Base-by-base conservation (phyloP, 768 basidiomycete species). In the Phylloporus sp. region DNA sequence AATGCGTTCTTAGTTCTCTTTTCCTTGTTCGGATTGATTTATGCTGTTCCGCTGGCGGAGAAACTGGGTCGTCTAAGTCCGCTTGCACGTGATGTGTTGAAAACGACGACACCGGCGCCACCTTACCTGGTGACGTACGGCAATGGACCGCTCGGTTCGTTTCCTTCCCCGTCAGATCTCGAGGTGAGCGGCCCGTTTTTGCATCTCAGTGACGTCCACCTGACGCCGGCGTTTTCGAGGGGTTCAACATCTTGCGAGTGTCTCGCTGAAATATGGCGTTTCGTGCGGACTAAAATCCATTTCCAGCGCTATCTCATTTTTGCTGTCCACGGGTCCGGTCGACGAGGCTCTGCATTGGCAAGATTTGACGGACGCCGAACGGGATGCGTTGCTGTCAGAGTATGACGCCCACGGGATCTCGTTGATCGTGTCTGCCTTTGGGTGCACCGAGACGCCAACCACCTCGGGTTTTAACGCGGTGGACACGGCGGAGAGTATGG, bases 341-440 rank as follows among this genome's bases (percentile, higher is more conserved):
- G 76, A 77, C 50, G 58, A 77, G 60, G 77, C 75, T 5, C 59
- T 60, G 38, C 69, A 71, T 54, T 78, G 77, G 77, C 58, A 68
- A 10, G 52, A 46, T 20, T 60, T 77, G 6, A 61, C 68, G 1
- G 61, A 67, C 1, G 54, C 54, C 22, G 53, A 74, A 29, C 72
- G 74, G 18, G 50, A 69, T 6, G 34, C 67, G 6, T 70, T 77
- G 54, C 66, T 78, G 46, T 55, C 72, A 1, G 69, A 75, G 46
- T 82, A 82, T 46, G 62, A 62, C 14, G 70, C 71, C 0, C 77
- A 77, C 14, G 79, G 80, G 6, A 79, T 81, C 58, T 74, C 74
- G 35, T 57, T 82, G 22, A 70, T 82, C 47, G 80, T 81, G 5
- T 78, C 78, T 34, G 70, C 69, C 2, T 81, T 82, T 55, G 77